Conservation (phyloP, 2,329 filamentous ascomycete species). For the Colletotrichum godetiae region DNA sequence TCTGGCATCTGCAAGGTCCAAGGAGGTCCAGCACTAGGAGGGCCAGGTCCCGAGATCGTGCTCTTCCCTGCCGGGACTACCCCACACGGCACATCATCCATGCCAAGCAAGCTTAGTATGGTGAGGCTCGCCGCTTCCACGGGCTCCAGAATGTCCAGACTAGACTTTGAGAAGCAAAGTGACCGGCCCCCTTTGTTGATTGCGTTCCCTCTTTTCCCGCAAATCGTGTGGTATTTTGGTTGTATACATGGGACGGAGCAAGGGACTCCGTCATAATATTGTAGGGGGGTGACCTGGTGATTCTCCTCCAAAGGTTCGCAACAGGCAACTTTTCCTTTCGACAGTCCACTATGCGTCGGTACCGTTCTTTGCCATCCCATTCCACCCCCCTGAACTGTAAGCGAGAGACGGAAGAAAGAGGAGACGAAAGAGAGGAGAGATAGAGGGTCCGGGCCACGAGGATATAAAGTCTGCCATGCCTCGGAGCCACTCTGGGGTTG, state of each 20-base stretch:
- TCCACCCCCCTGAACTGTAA: background rate
- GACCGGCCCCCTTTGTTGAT: background rate
- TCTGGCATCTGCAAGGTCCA: background rate
- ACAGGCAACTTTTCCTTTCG: background rate
- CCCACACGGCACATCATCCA: conserved; percentile 22
- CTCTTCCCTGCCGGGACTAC: conserved; percentile 9
- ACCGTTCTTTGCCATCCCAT: background rate
- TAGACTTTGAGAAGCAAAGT: background rate
- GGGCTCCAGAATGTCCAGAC: background rate
- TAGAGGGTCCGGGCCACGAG: background rate
- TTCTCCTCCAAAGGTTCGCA: background rate
- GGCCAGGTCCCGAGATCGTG: conserved; percentile 21
- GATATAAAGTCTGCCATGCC: conserved; percentile 20
- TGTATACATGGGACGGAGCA: conserved; percentile 24
- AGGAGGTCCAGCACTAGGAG: background rate
- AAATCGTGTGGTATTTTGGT: conserved; percentile 4
- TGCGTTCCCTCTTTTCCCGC: background rate
- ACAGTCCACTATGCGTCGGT: background rate
- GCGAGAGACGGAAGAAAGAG: background rate
- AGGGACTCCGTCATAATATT: conserved; percentile 14
- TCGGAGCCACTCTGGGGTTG: background rate
- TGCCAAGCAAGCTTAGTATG: conserved; percentile 26
- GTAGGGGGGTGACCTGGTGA: background rate
- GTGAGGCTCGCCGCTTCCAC: background rate
- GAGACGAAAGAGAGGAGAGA: background rate